phyloP scores from a whole-genome alignment of 805 yeast genomes.

The Hagleromyces aurorensis region DNA sequence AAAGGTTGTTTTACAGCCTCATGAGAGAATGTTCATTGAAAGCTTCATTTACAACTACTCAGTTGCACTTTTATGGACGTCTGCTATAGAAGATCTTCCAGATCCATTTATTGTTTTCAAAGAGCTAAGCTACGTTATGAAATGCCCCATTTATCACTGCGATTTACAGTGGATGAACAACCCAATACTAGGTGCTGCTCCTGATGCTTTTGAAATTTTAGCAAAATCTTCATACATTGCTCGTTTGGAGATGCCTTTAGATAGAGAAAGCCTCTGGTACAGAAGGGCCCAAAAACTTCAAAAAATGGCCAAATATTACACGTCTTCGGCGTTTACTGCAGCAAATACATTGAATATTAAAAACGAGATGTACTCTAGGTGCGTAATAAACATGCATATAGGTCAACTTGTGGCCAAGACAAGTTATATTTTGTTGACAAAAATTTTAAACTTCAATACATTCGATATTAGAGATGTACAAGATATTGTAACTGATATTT shows the following conservation, averaged over 20 bases:
- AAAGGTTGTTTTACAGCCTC: conserved; percentile 11
- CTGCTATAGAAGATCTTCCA: conserved; percentile 30
- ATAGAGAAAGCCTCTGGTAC: conserved; percentile 7
- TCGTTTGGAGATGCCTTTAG: conserved; percentile 13
- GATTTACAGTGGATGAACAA: conserved; percentile 38
- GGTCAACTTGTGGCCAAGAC: conserved; percentile 12
- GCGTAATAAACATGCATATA: conserved; percentile 9
- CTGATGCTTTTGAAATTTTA: conserved; percentile 30
- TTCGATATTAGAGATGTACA: conserved; percentile 6
- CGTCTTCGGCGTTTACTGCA: conserved; percentile 7
- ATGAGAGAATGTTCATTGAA: conserved; percentile 36
- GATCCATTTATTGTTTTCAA: conserved; percentile 37
- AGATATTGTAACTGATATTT: conserved; percentile 8
- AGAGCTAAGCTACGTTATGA: conserved; percentile 28
- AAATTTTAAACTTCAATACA: conserved; percentile 7
- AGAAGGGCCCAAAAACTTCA: conserved; percentile 8
- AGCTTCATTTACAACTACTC: conserved; percentile 39
- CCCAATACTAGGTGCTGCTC: conserved; percentile 35
- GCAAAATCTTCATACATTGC: conserved; percentile 33
- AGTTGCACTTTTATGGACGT: conserved; percentile 33
- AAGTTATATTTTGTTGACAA: conserved; percentile 10
- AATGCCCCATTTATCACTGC: conserved; percentile 32
- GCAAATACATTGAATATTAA: conserved; percentile 2
- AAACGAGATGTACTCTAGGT: conserved; percentile 5
- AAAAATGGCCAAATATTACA: conserved; percentile 9